Evolutionary conservation across 306 rosid species (phyloP).

Genomic region (Cucumis hystrix): DNA sequence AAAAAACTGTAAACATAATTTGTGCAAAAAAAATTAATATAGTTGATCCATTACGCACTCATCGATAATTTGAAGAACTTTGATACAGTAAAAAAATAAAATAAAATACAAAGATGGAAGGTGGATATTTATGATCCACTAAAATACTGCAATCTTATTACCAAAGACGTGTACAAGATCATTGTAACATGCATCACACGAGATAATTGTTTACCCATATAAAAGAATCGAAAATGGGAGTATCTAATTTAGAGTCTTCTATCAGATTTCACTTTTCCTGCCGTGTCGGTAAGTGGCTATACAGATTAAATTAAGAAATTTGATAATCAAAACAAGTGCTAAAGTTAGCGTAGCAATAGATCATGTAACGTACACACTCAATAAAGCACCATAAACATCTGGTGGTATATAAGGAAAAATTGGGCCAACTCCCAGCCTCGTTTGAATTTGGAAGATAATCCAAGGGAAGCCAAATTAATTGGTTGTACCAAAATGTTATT

Average conservation of each 20-base stretch:
- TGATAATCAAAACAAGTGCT: not conserved
- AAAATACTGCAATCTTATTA: not conserved
- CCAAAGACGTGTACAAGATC: not conserved
- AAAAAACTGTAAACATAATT: not conserved
- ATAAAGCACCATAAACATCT: not conserved
- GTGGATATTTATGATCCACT: not conserved
- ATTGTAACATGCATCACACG: not conserved
- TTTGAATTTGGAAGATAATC: not conserved
- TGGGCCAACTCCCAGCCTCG: not conserved
- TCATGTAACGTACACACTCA: not conserved
- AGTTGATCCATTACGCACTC: not conserved
- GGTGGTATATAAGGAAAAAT: not conserved
- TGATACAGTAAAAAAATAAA: not conserved
- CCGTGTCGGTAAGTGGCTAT: not conserved
- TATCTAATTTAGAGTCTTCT: not conserved
- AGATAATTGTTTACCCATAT: not conserved
- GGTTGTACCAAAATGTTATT: not conserved
- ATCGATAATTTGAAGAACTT: not conserved
- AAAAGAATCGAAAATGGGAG: not conserved
- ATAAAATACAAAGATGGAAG: not conserved
- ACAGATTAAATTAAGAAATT: constrained; percentile 1
- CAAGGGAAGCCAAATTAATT: not conserved
- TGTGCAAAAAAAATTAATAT: not conserved
- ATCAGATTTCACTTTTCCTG: not conserved
- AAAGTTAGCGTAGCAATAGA: not conserved